Base-by-base conservation (phyloP, 1,139 yeast species). In the Debaryomycetaceae sp. region DNA sequence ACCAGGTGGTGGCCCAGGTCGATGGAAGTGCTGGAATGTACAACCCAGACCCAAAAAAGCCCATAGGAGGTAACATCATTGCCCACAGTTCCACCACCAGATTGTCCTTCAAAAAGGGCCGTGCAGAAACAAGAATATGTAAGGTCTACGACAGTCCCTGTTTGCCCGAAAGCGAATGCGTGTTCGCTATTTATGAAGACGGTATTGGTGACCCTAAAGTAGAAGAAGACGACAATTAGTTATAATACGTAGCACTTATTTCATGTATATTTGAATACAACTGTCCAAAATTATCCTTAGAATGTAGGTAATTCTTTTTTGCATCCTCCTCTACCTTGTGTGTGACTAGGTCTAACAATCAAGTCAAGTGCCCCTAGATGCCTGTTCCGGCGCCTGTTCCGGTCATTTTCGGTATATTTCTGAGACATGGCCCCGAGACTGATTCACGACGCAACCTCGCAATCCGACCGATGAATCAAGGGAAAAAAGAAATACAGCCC, bases 31-130 rank as follows among this genome's bases (percentile, higher is more conserved):
- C 85, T 47, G 78, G 79, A 6, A 75, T 83, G 76, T 91, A 83
- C 62, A 88, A 89, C 52, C 95, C 96, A 0, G 98, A 92, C 59
- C 98, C 98, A n/a, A 94, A 94, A 63, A 94, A 94, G 61, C 98
- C 99, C 8, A 92, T 94, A 52, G 99, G 99, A 43, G 99, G 99
- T 54, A 92, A 94, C 56, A 92, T 94, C 52, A 84, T 94, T 63
- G 98, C 98, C 2, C 99, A 94, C 61, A 83, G 96, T 17, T 88
- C 97, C 3, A 92, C 98, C 7, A 92, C 98, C 1, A 77, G 98
- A 53, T 75, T 92, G 46, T 85, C 88, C 37, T 81, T 92, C 60
- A 84, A 84, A 57, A 92, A 92, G 68, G 97, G 96, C 35, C 79
- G 86, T 50, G 97, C 84, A 16, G 95, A 89, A 52, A 92, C 87